Percentiles rank a stretch among this genome's conserved stretches.
Conservation (phyloP, 805 yeast genomes). For the Millerago galiae region DNA sequence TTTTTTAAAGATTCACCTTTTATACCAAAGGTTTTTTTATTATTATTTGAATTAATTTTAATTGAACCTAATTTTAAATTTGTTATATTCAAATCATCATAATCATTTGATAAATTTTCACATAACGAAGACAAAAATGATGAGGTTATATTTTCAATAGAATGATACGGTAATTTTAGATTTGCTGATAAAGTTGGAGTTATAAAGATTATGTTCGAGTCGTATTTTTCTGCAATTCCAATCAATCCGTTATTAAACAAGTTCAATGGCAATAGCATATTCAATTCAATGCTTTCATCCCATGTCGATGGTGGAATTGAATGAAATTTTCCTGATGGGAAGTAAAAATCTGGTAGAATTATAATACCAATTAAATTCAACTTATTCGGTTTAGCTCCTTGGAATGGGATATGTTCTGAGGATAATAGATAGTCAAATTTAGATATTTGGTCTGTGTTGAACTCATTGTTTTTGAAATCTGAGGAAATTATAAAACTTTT, state of each 20-base stretch:
- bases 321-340: slow-evolving; percentile 65
- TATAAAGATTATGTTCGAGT: slow-evolving; percentile 43
- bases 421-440: slow-evolving; percentile 44
- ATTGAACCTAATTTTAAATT: slow-evolving; percentile 43
- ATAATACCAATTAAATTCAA: slow-evolving; percentile 60
- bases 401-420: slow-evolving; percentile 51
- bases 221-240: slow-evolving; percentile 43
- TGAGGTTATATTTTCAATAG: slow-evolving; percentile 52
- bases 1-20: slow-evolving; percentile 16
- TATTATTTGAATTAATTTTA: slow-evolving; percentile 29
- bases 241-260: slow-evolving; percentile 51
- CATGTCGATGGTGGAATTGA: slow-evolving; percentile 45
- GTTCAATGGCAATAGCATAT: slow-evolving; percentile 42
- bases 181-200: slow-evolving; percentile 52
- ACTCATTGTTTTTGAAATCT: slow-evolving; percentile 33
- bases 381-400: slow-evolving; percentile 49
- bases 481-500: slow-evolving; percentile 53
- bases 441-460: slow-evolving; percentile 38
- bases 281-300: slow-evolving; percentile 39
- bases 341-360: slow-evolving; percentile 62
- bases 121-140: slow-evolving; percentile 35
- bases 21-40: slow-evolving; percentile 15
- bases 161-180: slow-evolving; percentile 54
- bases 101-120: slow-evolving; percentile 30
- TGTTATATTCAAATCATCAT: slow-evolving; percentile 36